Conservation (phyloP, 2,329 filamentous ascomycete species). For the Aschersonia sp. region DNA sequence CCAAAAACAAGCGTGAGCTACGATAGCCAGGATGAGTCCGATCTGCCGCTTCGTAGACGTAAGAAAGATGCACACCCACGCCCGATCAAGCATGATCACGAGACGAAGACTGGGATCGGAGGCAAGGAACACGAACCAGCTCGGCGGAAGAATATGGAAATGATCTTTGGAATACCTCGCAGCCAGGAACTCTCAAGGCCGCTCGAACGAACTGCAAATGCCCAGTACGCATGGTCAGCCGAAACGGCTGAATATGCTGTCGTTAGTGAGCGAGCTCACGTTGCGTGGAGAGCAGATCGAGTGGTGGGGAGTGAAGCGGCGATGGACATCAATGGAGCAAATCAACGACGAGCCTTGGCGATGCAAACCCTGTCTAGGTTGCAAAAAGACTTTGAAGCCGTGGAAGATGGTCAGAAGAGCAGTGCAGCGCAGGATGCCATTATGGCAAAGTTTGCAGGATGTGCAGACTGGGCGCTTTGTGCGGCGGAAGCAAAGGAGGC, state of each 20-base stretch:
- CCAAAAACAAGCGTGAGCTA: not conserved
- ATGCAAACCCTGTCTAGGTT: conserved; percentile 5
- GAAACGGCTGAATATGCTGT: conserved; percentile 10
- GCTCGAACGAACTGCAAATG: conserved; percentile 1
- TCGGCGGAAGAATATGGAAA: conserved; percentile 4
- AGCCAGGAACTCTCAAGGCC: conserved; percentile 4
- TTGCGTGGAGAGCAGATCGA: conserved; percentile 9
- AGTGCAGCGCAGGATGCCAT: conserved; percentile 7
- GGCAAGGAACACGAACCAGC: not conserved
- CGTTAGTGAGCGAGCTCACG: conserved; percentile 7
- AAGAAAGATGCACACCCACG: not conserved
- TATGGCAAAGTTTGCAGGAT: conserved; percentile 12
- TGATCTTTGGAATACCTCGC: conserved; percentile 10
- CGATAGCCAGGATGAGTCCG: not conserved
- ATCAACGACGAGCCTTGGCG: not conserved
- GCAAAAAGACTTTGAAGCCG: conserved; percentile 4
- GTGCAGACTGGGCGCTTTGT: conserved; percentile 11
- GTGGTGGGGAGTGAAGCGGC: conserved; percentile 1
- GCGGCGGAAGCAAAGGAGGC: conserved; percentile 12
- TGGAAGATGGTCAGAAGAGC: conserved; percentile 6
- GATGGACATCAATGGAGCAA: not conserved
- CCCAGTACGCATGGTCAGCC: conserved; percentile 12
- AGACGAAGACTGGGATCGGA: not conserved
- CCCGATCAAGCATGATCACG: not conserved
- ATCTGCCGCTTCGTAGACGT: not conserved